These are phyloP conservation scores for Cyclotella atomus DNA, from an alignment of 108 stramenopile species.

Conservation along the genomic window DNA sequence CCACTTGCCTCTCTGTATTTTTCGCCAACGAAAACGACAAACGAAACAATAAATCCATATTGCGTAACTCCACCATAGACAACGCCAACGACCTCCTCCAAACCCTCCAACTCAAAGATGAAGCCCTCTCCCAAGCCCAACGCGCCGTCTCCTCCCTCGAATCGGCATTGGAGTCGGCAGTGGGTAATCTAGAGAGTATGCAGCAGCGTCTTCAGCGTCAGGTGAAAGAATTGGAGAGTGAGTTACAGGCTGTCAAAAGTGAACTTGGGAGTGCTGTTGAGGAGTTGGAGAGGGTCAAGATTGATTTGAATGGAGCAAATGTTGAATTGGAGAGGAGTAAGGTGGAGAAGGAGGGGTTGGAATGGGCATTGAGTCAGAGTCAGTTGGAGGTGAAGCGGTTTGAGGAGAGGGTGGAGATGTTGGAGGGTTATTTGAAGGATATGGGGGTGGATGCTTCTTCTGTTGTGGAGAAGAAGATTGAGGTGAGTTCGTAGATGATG, in stretches of 20 bases:
- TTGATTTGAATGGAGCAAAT: no score
- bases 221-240: constrained; percentile 21
- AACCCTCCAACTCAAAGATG: constrained; percentile 42
- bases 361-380: constrained; percentile 14
- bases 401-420: constrained; percentile 10
- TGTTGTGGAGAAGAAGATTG: constrained; percentile 1
- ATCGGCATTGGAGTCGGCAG: constrained; percentile 35
- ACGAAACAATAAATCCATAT: neutral
- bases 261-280: constrained; percentile 15
- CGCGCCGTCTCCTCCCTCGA: constrained; percentile 40
- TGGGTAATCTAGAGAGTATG: constrained; percentile 40
- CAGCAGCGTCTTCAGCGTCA: constrained; percentile 35
- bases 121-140: constrained; percentile 42
- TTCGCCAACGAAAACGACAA: constrained; percentile 9
- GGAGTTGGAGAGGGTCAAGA: constrained; percentile 11
- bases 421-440: constrained; percentile 22
- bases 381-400: constrained; percentile 6
- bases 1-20: neutral
- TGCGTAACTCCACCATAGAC: neutral
- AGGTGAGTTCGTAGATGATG: no score
- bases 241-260: constrained; percentile 5
- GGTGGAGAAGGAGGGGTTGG: constrained; percentile 31
- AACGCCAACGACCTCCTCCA: constrained; percentile 10
- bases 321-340: no score
- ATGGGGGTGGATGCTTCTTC: constrained; percentile 12